Evolutionary conservation across 148 eudicot species (phyloP), one percentile per base, ranked within the genome.

Genomic region (Pouteria glomerata): DNA sequence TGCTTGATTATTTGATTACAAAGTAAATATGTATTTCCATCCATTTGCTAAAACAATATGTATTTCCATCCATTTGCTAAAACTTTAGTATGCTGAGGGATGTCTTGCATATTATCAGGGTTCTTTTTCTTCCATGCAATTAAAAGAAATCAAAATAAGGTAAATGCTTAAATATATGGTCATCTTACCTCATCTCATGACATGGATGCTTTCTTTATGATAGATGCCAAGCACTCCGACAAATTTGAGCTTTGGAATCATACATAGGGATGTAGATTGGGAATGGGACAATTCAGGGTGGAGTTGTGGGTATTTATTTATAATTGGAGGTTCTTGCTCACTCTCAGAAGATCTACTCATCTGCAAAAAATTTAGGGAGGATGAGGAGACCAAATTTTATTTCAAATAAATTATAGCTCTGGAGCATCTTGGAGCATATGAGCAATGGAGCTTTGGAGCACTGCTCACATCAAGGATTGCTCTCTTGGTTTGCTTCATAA

Each of bases 181-280:
- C 69, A 48, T 84, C 50, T 79, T 79, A 37, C 77, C 84, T 80
- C 84, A 76, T 80, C 74, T 87, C 91, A 89, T 89, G 93, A 91
- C 93, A 57, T 72, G 81, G 76, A 85, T 93, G 84, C 95, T 89
- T 91, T 94, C 82, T 89, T 84, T 78, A 89, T 91, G 91, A 89
- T 94, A 94, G 97, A 91, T 94, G 86, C 77, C 89, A 86, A 88
- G 90, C 87, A 89, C 96, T 83, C 89, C 97, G 97, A 88, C 88
- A 87, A 86, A 85, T 86, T 72, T 89, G 96, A 85, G 98, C 98
- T 83, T 87, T 91, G 98, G 93, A 86, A 86, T 82, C 91, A 76
- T 91, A 82, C 93, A 70, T 91, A 91, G 91, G 97, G 89, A 84
- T 89, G 97, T 91, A 83, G 73, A 78, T 73, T 70, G 90, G 91